Percentiles rank a stretch among this genome's conserved stretches.
Evolutionary conservation across 1,284 basidiomycete species (phyloP).

Genomic region (Ustilago trichophora): DNA sequence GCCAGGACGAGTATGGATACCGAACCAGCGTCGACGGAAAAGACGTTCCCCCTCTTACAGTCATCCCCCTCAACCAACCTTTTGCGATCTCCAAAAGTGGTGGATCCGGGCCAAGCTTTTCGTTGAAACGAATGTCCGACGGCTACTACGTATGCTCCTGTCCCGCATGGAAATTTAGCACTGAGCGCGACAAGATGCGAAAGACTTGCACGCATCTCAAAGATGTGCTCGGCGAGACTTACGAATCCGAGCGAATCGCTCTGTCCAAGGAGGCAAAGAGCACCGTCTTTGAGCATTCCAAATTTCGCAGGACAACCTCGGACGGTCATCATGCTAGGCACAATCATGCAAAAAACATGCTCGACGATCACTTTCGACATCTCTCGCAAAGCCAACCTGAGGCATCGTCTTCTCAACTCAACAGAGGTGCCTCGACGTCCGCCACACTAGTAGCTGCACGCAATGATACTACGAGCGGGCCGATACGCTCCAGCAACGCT

Average conservation of each 20-base stretch:
- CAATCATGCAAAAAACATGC: conserved; percentile 32
- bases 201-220: conserved; percentile 75
- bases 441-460: neutral
- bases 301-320: conserved; percentile 24
- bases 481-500: neutral
- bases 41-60: conserved; percentile 21
- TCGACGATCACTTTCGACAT: conserved; percentile 32
- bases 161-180: conserved; percentile 69
- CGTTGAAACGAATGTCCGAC: conserved; percentile 27
- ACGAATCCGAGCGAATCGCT: conserved; percentile 67
- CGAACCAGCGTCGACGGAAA: conserved; percentile 35
- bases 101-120: conserved; percentile 1
- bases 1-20: conserved; percentile 42
- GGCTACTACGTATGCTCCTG: conserved; percentile 70
- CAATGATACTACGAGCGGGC: neutral
- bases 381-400: conserved; percentile 34
- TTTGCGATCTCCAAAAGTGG: conserved; percentile 19
- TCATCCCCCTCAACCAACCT: conserved; percentile 18
- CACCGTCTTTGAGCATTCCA: conserved; percentile 35
- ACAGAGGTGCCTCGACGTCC: neutral
- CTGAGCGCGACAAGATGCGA: conserved; percentile 70
- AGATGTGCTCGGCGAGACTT: conserved; percentile 72
- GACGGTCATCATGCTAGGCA: conserved; percentile 28
- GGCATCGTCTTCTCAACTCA: neutral
- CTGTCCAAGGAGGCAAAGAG: conserved; percentile 24